These are phyloP conservation scores for Paramarasmius palmivorus DNA, from an alignment of 1,284 basidiomycete genomes.

Conservation along the genomic window DNA sequence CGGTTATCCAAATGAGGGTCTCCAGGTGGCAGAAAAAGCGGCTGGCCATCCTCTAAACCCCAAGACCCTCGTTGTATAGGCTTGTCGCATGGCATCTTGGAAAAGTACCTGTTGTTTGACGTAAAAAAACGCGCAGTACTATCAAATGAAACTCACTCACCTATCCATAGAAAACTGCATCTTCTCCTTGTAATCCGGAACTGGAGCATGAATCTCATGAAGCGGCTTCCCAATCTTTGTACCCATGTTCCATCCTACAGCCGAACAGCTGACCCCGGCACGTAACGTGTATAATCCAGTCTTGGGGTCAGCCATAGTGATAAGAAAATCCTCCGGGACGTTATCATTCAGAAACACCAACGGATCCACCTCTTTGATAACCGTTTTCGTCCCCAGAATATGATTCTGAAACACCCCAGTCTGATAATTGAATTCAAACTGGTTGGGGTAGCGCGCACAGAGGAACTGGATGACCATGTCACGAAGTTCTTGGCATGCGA, in stretches of 20 bases:
- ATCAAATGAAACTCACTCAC: slow-evolving; percentile 25
- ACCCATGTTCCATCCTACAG: slow-evolving; percentile 47
- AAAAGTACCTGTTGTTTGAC: slow-evolving; percentile 40
- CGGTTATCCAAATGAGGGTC: slow-evolving; percentile 35
- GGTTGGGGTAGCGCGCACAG: slow-evolving; percentile 46
- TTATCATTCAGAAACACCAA: slow-evolving; percentile 45
- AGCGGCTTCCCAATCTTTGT: slow-evolving; percentile 48
- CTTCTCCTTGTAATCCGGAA: slow-evolving; percentile 50
- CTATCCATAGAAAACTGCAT: slow-evolving; percentile 50
- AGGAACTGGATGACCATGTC: slow-evolving; percentile 52
- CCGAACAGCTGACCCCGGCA: slow-evolving; percentile 44
- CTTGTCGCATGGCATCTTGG: slow-evolving; percentile 42
- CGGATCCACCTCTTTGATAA: slow-evolving; percentile 32
- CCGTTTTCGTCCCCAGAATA: slow-evolving; percentile 36
- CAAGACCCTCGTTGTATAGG: slow-evolving; percentile 55
- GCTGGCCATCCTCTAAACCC: slow-evolving; percentile 47
- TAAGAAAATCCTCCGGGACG: slow-evolving; percentile 51
- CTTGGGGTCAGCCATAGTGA: slow-evolving; percentile 38
- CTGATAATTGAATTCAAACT: slow-evolving; percentile 36
- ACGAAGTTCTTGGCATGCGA: slow-evolving; percentile 46
- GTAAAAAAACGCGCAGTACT: not conserved
- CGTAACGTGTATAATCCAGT: slow-evolving; percentile 43
- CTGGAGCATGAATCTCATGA: slow-evolving; percentile 44
- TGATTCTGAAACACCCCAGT: slow-evolving; percentile 40
- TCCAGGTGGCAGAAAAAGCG: slow-evolving; percentile 40